These are phyloP conservation scores for Starmerella stellata DNA, from an alignment of 805 yeast genomes.

Conservation along the genomic window DNA sequence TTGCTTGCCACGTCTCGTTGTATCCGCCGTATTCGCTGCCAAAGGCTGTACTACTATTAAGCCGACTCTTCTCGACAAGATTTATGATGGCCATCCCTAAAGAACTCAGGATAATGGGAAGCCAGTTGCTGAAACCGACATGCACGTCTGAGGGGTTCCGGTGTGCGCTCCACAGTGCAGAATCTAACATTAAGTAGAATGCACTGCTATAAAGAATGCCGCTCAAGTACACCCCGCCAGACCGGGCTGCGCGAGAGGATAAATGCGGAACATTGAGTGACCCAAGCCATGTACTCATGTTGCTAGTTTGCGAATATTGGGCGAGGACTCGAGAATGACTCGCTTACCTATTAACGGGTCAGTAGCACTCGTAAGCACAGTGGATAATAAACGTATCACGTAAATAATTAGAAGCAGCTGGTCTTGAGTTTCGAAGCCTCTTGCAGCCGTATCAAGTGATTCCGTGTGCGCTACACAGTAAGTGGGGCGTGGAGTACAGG, in stretches of 20 bases:
- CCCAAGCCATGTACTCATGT: not conserved
- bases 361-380: too few species aligned
- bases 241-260: constrained; percentile 48
- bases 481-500: too few species aligned
- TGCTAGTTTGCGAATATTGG: too few species aligned
- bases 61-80: constrained; percentile 48
- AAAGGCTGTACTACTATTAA: constrained; percentile 27
- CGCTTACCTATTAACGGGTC: too few species aligned
- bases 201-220: constrained; percentile 54
- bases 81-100: constrained; percentile 73
- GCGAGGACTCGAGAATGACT: too few species aligned
- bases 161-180: constrained; percentile 68
- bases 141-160: constrained; percentile 75
- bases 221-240: constrained; percentile 49
- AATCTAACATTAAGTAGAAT: constrained; percentile 76
- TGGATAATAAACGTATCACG: too few species aligned
- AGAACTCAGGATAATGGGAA: constrained; percentile 75
- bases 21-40: constrained; percentile 23
- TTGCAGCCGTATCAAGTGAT: too few species aligned
- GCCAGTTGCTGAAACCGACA: constrained; percentile 87
- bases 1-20: constrained; percentile 76
- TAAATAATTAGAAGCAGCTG: too few species aligned
- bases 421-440: too few species aligned
- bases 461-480: too few species aligned
- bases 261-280: constrained; percentile 34